phyloP scores from a whole-genome alignment of 2,329 filamentous ascomycete genomes.

The Hymenoscyphus scutula region DNA sequence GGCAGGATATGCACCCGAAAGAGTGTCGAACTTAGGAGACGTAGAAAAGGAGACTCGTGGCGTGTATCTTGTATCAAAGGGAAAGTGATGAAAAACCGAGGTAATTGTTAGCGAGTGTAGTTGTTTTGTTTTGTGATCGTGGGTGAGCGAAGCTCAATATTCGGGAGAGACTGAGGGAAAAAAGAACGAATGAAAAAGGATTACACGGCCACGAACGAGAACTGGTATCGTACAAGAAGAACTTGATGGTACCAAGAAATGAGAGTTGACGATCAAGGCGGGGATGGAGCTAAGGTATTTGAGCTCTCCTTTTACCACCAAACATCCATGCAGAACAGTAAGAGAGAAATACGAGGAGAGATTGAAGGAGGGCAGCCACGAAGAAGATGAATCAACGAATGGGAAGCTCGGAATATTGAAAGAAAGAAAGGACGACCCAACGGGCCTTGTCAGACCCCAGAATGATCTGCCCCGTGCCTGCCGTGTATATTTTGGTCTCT shows the following conservation, averaged over 20 bases:
- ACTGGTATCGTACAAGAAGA: not conserved
- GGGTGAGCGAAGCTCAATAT: not conserved
- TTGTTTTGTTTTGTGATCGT: slow-evolving; percentile 1
- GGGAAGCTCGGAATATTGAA: not conserved
- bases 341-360: not conserved
- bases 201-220: not conserved
- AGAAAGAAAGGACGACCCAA: not conserved
- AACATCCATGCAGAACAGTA: not conserved
- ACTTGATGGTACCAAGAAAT: not conserved
- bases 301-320: not conserved
- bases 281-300: not conserved
- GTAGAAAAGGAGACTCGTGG: not conserved
- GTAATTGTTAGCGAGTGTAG: not conserved
- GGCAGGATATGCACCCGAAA: not conserved
- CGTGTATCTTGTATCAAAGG: not conserved
- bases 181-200: not conserved
- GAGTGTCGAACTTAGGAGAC: not conserved
- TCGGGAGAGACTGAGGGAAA: not conserved
- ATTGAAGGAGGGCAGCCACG: not conserved
- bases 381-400: not conserved
- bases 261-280: not conserved
- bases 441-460: not conserved
- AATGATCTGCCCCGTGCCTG: not conserved
- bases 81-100: not conserved
- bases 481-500: not conserved